Evolutionary conservation across 371 early-diverging fungal species (phyloP), one percentile per base, ranked within the genome.

Genomic region (Basidiobolus meristosporus): DNA sequence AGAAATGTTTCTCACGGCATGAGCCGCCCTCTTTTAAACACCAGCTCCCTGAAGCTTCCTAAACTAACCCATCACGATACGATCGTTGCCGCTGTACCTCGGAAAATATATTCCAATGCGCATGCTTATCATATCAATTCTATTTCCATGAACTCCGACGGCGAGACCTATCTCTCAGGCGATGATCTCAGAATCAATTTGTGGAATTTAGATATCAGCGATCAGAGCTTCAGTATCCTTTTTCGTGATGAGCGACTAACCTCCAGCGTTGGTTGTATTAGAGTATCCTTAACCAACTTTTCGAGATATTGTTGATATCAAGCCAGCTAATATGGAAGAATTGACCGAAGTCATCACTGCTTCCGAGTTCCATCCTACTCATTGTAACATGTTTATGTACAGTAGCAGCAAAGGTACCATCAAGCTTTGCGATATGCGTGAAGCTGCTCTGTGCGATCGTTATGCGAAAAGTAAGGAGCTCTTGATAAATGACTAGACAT

Each of bases 121-220:
- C 98, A 99, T 57, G 83, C 91, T 5, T 99, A 98, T 61, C 95
- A 96, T 51, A 92, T 98, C 68, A 98, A 98, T 69, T 95, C 97
- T 29, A 90, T 99, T 42, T 92, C 95, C 23, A 77, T 95, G 48
- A 97, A 98, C 59, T 86, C 90, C 36, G 97, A 93, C 56, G 82
- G 77, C 35, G 96, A 97, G 51, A 98, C 90, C 14, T 91, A 90
- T 53, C 65, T 99, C 38, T 91, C 93, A 31, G 90, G 97, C 18
- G 99, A 99, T 57, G 98, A 97, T 56, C 58, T 99, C 51, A 73
- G 96, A 50, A 85, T 99, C 62, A 98, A 96, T 61, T 64, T 99
- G 42, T 98, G 98, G 97, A 96, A 96, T 54, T 59, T 97, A 50
- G 80, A 83, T 50, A 78, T 91, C 38, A 81, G 83, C 36, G 90